phyloP scores from a whole-genome alignment of 257 asterid species.

The Thymus mandschuricus region DNA sequence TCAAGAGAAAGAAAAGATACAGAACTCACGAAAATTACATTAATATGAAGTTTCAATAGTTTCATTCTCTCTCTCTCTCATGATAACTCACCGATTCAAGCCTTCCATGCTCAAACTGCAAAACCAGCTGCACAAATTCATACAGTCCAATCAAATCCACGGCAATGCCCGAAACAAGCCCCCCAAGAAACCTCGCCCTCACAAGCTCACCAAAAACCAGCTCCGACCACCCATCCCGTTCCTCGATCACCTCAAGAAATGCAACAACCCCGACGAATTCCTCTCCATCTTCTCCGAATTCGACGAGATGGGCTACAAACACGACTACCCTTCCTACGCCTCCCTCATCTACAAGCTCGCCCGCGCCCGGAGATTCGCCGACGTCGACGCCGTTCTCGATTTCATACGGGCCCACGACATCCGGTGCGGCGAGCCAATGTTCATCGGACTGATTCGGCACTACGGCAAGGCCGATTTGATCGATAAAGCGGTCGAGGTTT shows the following conservation, averaged over 20 bases:
- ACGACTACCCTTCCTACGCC: conserved; percentile 85
- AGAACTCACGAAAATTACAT: too few species aligned
- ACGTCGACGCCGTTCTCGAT: conserved; percentile 56
- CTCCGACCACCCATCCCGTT: conserved; percentile 65
- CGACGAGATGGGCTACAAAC: conserved; percentile 62
- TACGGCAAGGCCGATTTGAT: conserved; percentile 63
- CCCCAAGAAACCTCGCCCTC: conserved; percentile 42
- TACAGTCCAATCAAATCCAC: conserved; percentile 37
- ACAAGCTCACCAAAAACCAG: conserved; percentile 43
- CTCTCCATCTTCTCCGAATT: conserved; percentile 58
- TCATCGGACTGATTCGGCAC: conserved; percentile 68
- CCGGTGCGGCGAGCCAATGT: conserved; percentile 68
- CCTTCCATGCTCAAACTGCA: conserved; percentile 21
- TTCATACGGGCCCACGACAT: conserved; percentile 50
- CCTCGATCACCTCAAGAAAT: conserved; percentile 62
- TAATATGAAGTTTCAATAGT: too few species aligned
- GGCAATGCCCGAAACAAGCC: conserved; percentile 32
- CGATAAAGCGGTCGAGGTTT: conserved; percentile 59
- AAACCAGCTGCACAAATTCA: conserved; percentile 18
- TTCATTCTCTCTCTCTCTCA: neutral
- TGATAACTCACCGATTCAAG: conserved; percentile 31
- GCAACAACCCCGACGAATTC: conserved; percentile 55
- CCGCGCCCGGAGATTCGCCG: conserved; percentile 57
- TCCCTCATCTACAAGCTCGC: conserved; percentile 79
- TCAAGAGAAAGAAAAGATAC: too few species aligned